Evolutionary conservation across 345 rosid genomes (phyloP), one percentile per base, ranked within the genome.

Genomic region (Draba incana): DNA sequence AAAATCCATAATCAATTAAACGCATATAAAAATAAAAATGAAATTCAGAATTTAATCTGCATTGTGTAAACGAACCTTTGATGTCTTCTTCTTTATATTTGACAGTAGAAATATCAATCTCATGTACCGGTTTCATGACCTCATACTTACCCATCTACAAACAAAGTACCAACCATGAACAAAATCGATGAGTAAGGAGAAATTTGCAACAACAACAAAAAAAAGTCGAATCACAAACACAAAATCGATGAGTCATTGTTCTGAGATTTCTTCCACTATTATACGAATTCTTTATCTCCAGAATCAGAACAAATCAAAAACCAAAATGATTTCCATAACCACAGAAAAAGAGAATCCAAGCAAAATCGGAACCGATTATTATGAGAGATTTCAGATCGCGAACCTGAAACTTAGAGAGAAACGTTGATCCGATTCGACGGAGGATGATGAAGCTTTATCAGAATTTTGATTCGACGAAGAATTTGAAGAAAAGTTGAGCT

Each of bases 91-190:
- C 70, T 70, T 85, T 80, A 50, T 87, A 89, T 62, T 81, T 69
- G 57, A 87, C 82, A 23, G 66, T 1, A 10, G 91, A 79, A 66
- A 83, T 65, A 75, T 89, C 93, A 25, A 89, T 42, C 41, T 87
- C 71, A 31, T 72, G 69, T 5, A 84, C 91, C 4, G 83, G 87
- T 62, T 70, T 61, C 91, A 85, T 72, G 33, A 78, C 82, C 25
- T 71, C 71, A 59, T 82, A 83, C 82, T 85, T 85, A 46, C 84
- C 89, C 92, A 90, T 86, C 69, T 79, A 55, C 56, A 76, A 33
- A 27, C 12, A 46, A 49, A 41, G 5, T 42, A 16, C 37, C 54
- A 44, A 63, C 20, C 20, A 20, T 20, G 20, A 20, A 20, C 20
- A 20, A 20, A 20, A 20, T 20, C 20, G 20, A 20, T 20, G 20